Base-by-base conservation (phyloP, 2,329 filamentous ascomycete species). In the Blastomyces parvus region DNA sequence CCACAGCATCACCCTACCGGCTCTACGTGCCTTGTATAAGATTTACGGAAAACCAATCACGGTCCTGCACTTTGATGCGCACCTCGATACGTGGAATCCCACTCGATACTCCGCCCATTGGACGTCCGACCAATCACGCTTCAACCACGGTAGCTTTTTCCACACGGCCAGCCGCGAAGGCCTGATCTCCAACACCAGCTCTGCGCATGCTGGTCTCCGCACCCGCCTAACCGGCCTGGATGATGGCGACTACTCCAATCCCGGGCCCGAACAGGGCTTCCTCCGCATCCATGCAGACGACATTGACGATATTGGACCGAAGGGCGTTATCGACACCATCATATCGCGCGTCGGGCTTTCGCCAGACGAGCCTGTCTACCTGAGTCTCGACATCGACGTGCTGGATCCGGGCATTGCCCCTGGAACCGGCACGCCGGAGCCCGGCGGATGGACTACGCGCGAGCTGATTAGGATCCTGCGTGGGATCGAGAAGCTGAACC, bases 141-240 rank as follows among this genome's bases (percentile, higher is more conserved):
- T 95, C 79, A 96, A 87, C 71, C 91, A 96, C 75, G 91, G 92
- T 4, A 90, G 85, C 68, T 94, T 96, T 86, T 96, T 96, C 81
- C 93, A 90, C 88, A 83, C 93, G 68, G 91, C 91, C 6, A 86
- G 87, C 59, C 86, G 86, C 38, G 91, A 96, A 74, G 90, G 89
- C 0, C 78, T 96, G 33, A 86, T 96, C 64, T 81, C 84, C 65
- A 92, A 93, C 74, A 78, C 81, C 17, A 87, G 84, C 0, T 89
- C 85, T 27, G 89, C 94, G 6, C 91, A 96, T 74, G 91, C 90
- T 0, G 91, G 91, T 1, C 79, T 96, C 60, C 86, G 91, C 55
- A 95, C 90, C 0, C 82, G 90, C 1, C 80, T 96, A 5, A 86
- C 84, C 0, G 87, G 86, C 50, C 77, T 79, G 53, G 85, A 86